phyloP scores from a whole-genome alignment of 2,329 filamentous ascomycete genomes.

The Rutstroemia sp. region DNA sequence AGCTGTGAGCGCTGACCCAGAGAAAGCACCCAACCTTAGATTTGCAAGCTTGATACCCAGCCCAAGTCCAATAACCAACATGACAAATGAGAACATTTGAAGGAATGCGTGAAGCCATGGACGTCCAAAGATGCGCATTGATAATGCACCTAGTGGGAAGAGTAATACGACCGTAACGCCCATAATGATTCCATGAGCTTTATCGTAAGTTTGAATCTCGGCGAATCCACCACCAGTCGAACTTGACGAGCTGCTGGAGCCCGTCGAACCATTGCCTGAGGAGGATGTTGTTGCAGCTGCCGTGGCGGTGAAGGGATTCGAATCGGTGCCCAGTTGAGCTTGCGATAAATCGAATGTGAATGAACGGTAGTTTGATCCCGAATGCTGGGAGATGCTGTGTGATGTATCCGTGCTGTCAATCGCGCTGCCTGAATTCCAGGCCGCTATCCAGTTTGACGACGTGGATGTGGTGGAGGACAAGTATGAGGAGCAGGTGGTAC shows the following conservation, averaged over 20 bases:
- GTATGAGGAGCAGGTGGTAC: constrained; percentile 28
- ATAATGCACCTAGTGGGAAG: constrained; percentile 52
- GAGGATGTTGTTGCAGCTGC: constrained; percentile 6
- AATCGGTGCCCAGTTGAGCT: constrained; percentile 18
- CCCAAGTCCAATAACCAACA: constrained; percentile 54
- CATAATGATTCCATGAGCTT: constrained; percentile 54
- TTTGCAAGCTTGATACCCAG: constrained; percentile 45
- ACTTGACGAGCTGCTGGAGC: background rate
- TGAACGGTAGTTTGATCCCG: constrained; percentile 1
- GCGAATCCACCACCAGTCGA: background rate
- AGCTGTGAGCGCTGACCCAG: background rate
- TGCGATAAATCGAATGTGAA: constrained; percentile 23
- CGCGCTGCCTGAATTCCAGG: constrained; percentile 22
- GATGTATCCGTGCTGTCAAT: constrained; percentile 17
- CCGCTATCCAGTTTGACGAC: constrained; percentile 23
- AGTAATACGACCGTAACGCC: constrained; percentile 49
- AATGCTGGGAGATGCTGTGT: constrained; percentile 19
- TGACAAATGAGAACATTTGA: constrained; percentile 46
- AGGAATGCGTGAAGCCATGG: constrained; percentile 44
- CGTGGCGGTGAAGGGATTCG: constrained; percentile 21
- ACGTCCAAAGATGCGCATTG: constrained; percentile 52
- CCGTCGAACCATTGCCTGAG: background rate
- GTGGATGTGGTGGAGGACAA: constrained; percentile 14
- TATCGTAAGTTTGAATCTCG: constrained; percentile 14
- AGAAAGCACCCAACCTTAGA: constrained; percentile 26